Conservation (phyloP, 2,329 filamentous ascomycete genomes). For the Magnaporthiopsis rhizophila region DNA sequence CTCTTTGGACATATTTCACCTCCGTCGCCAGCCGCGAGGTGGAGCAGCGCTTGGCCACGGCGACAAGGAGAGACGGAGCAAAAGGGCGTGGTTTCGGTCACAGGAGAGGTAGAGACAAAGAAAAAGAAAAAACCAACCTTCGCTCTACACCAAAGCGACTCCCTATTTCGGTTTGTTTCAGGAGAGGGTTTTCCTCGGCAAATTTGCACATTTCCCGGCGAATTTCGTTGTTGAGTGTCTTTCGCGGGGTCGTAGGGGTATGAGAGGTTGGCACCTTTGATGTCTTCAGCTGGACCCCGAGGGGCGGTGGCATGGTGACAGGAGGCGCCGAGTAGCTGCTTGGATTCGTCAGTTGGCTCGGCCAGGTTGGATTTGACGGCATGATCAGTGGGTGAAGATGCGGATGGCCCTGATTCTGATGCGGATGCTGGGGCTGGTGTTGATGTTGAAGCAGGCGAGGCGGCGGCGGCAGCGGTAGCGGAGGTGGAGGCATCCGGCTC, state of each 20-base stretch:
- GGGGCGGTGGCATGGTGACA: conserved; percentile 49
- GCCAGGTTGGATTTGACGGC: conserved; percentile 62
- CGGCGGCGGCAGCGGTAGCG: conserved; percentile 50
- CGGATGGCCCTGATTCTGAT: conserved; percentile 24
- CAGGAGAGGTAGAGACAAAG: not conserved
- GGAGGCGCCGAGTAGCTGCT: conserved; percentile 53
- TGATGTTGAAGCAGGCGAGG: conserved; percentile 26
- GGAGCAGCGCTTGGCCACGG: conserved; percentile 1
- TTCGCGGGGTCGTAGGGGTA: conserved; percentile 59
- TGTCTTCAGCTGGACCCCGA: conserved; percentile 39
- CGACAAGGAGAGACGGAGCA: conserved; percentile 12
- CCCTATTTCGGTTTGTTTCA: conserved; percentile 95
- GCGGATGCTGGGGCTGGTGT: conserved; percentile 32
- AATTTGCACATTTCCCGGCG: conserved; percentile 90
- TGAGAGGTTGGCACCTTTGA: conserved; percentile 36
- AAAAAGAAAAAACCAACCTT: conserved; percentile 54
- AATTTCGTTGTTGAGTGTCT: conserved; percentile 86
- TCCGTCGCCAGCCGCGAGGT: conserved; percentile 4
- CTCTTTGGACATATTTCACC: no score
- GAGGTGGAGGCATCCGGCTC: conserved; percentile 47
- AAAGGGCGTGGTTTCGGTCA: not conserved
- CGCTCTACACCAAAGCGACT: conserved; percentile 91
- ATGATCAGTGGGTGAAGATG: conserved; percentile 65
- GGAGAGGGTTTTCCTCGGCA: conserved; percentile 79
- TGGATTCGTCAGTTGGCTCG: conserved; percentile 72